Conservation (phyloP, 441 rosid genomes). For the Francoa sonchifolia region DNA sequence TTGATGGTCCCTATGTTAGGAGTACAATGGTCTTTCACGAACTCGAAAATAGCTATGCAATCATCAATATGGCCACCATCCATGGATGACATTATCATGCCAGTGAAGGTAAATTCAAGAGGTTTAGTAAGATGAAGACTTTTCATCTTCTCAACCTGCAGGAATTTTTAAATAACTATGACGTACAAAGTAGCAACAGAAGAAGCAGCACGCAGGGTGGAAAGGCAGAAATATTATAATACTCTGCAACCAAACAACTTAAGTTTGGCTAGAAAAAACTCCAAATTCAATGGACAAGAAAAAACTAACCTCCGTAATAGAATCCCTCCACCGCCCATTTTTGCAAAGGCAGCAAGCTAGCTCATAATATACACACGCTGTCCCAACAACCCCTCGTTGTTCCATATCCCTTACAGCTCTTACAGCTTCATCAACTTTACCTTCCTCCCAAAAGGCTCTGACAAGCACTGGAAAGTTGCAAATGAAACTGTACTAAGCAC, state of each 20-base stretch:
- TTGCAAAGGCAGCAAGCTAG: constrained; percentile 80
- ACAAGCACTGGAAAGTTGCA: constrained; percentile 57
- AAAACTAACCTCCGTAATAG: constrained; percentile 51
- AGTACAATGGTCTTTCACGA: constrained; percentile 51
- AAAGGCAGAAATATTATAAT: not conserved
- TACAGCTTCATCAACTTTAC: constrained; percentile 60
- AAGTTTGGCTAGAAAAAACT: constrained; percentile 1
- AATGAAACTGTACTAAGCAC: constrained; percentile 6
- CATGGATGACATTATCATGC: constrained; percentile 59
- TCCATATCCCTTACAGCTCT: constrained; percentile 83
- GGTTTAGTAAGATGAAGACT: constrained; percentile 48
- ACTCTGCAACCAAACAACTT: not conserved
- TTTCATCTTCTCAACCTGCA: constrained; percentile 63
- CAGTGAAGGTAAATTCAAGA: constrained; percentile 67
- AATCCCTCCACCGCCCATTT: constrained; percentile 72
- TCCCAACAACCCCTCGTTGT: constrained; percentile 73
- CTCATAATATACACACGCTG: constrained; percentile 70
- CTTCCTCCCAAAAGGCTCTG: constrained; percentile 72
- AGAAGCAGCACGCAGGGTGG: not conserved
- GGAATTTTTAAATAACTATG: not conserved
- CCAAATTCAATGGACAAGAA: constrained; percentile 4
- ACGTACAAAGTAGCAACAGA: not conserved
- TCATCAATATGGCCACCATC: constrained; percentile 67
- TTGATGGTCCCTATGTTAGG: constrained; percentile 85
- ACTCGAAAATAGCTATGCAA: constrained; percentile 53